phyloP scores from a whole-genome alignment of 257 asterid genomes.

The Agastache rugosa region DNA sequence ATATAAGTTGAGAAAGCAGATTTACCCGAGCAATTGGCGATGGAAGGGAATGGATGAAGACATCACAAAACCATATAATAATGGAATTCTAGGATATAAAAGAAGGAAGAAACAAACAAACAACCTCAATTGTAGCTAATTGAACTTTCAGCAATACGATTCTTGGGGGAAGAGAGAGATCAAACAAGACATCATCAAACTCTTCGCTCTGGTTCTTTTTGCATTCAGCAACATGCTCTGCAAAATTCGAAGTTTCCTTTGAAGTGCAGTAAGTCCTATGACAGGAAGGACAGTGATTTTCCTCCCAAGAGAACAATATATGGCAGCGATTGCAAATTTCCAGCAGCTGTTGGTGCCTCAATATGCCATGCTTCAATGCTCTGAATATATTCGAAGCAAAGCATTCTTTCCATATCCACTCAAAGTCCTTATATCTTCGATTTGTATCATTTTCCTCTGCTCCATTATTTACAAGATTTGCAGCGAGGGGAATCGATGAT shows the following conservation, averaged over 20 bases:
- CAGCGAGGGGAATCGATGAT: conserved; percentile 41
- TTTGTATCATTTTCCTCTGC: conserved; percentile 44
- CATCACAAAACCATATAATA: neutral
- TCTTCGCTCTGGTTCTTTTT: conserved; percentile 45
- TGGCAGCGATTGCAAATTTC: conserved; percentile 63
- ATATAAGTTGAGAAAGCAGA: conserved; percentile 25
- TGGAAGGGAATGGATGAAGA: neutral
- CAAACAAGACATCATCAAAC: conserved; percentile 32
- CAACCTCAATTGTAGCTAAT: conserved; percentile 74
- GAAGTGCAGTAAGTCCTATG: conserved; percentile 44
- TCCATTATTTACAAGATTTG: conserved; percentile 43
- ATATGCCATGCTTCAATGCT: conserved; percentile 55
- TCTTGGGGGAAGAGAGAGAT: conserved; percentile 57
- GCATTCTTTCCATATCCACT: conserved; percentile 86
- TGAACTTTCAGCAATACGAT: conserved; percentile 70
- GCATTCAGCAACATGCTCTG: conserved; percentile 56
- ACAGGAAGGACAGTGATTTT: conserved; percentile 61
- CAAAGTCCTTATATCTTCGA: conserved; percentile 57
- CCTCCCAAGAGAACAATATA: conserved; percentile 51
- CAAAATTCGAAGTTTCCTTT: conserved; percentile 36
- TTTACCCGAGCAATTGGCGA: neutral
- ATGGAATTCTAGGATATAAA: neutral
- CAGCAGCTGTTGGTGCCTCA: conserved; percentile 53
- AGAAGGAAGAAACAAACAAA: conserved; percentile 21
- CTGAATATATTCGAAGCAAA: conserved; percentile 43